Base-by-base conservation (phyloP, 371 early-diverging fungal species). In the Lichtheimia corymbifera region DNA sequence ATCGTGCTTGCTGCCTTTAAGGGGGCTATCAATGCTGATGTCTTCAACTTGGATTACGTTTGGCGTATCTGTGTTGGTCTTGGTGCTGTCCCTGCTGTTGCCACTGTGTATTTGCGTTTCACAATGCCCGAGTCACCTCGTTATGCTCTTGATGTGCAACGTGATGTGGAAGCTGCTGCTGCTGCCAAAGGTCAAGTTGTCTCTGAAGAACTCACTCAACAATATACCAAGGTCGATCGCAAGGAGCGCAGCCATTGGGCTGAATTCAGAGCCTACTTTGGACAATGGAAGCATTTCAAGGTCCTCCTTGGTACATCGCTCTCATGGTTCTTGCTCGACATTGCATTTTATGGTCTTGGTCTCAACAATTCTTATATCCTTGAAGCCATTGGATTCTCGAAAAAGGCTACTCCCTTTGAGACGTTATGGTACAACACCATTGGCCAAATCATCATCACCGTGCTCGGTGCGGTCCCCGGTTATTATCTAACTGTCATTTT, bases 41-140 rank as follows among this genome's bases (percentile, higher is more conserved):
- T 77, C 18, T 74, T 76, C 64, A 80, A 84, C 64, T 72, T 94
- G 64, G 95, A 95, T 72, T 87, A 90, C 55, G 93, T 91, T 60
- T 96, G 96, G 96, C 88, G 96, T 64, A 77, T 93, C 49, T 71
- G 85, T 69, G 83, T 92, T 63, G 91, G 88, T 59, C 80, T 91
- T 54, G 94, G 95, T 57, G 85, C 84, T 62, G 72, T 96, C n/a
- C 96, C 96, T n/a, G 92, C 90, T 25, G 60, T 90, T 18, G 75
- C 83, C 27, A 91, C 94, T 9, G 79, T 96, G 59, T 96, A 95
- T 79, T 90, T 89, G 73, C 90, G 96, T 55, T 75, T 95, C 68
- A 93, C 92, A n/a, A 92, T 95, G 73, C 93, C 94, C 28, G 96
- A 96, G 77, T 93, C 96, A 41, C 95, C 96, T 41, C 90, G 93